Conservation (phyloP, 495 filamentous ascomycete species). For the Thermothielavioides terrestris region DNA sequence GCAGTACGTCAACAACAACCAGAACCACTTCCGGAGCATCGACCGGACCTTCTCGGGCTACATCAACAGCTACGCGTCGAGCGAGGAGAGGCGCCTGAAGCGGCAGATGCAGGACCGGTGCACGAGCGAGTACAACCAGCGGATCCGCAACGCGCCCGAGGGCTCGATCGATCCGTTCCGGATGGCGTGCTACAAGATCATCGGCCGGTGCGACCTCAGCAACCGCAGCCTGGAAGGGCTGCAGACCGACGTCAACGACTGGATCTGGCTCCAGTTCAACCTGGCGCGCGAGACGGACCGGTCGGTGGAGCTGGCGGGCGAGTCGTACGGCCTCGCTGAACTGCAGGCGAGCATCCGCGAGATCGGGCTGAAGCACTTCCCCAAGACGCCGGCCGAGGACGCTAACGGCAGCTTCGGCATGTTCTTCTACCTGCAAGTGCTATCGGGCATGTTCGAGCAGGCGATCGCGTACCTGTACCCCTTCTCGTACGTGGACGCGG, state of each 20-base stretch:
- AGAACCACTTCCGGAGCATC: slow-evolving; percentile 70
- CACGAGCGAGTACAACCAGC: slow-evolving; percentile 79
- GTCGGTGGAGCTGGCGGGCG: slow-evolving; percentile 71
- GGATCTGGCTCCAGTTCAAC: slow-evolving; percentile 94
- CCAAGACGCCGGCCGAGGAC: slow-evolving; percentile 55
- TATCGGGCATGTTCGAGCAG: slow-evolving; percentile 92
- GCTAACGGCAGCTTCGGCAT: slow-evolving; percentile 71
- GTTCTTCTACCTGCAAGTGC: slow-evolving; percentile 83
- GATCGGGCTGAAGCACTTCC: slow-evolving; percentile 83
- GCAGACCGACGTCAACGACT: slow-evolving; percentile 77
- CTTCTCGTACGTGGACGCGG: slow-evolving; percentile 80
- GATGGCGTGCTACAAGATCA: slow-evolving; percentile 95
- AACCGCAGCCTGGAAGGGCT: slow-evolving; percentile 74
- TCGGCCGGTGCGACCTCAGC: slow-evolving; percentile 84
- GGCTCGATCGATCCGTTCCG: slow-evolving; percentile 88
- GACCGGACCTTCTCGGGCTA: slow-evolving; percentile 88
- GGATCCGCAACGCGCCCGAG: slow-evolving; percentile 71
- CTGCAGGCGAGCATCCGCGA: slow-evolving; percentile 75
- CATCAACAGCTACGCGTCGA: slow-evolving; percentile 67
- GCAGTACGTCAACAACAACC: slow-evolving; percentile 72
- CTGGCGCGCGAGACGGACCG: slow-evolving; percentile 82
- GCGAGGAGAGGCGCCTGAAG: slow-evolving; percentile 61
- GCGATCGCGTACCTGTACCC: slow-evolving; percentile 83
- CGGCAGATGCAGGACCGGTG: slow-evolving; percentile 75
- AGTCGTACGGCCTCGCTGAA: slow-evolving; percentile 81